Conservation (phyloP, 805 yeast species). For the Lipomyces kockii region DNA sequence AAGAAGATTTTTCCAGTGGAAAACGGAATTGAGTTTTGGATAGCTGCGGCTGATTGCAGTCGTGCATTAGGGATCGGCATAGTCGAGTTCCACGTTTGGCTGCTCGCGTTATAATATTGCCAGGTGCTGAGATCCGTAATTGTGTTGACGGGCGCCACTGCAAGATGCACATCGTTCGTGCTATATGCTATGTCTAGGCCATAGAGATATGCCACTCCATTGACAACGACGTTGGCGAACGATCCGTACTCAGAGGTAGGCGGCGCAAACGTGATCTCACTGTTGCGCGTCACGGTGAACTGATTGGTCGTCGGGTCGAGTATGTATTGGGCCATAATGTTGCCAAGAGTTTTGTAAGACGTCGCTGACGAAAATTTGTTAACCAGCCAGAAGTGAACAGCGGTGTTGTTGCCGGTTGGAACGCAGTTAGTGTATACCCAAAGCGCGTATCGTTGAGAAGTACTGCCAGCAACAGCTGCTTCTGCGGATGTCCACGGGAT, state of each 20-base stretch:
- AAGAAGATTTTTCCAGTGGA: conserved; percentile 19
- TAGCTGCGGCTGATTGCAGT: conserved; percentile 17
- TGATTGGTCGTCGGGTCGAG: conserved; percentile 10
- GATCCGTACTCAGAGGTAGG: conserved; percentile 17
- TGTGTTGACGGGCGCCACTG: conserved; percentile 11
- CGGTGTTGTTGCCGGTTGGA: conserved; percentile 16
- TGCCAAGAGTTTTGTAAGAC: not conserved
- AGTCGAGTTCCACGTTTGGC: conserved; percentile 9
- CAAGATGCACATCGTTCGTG: conserved; percentile 19
- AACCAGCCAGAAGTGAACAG: conserved; percentile 25
- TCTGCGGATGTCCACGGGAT: conserved; percentile 20
- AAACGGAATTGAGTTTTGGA: conserved; percentile 6
- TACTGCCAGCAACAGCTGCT: not conserved
- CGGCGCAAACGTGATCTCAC: not conserved
- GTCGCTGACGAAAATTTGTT: not conserved
- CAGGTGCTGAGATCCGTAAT: conserved; percentile 13
- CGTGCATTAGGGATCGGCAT: conserved; percentile 16
- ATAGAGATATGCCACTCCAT: conserved; percentile 21
- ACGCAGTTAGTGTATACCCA: conserved; percentile 30
- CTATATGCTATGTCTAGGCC: conserved; percentile 18
- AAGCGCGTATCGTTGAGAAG: conserved; percentile 13
- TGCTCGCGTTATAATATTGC: conserved; percentile 16
- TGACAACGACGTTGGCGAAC: conserved; percentile 25
- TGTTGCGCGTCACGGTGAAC: conserved; percentile 25
- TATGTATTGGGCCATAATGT: conserved; percentile 14